Percentiles rank a stretch among this genome's conserved stretches.
Conservation (phyloP, 106 monocot species). For the Phalaenopsis equestris region DNA sequence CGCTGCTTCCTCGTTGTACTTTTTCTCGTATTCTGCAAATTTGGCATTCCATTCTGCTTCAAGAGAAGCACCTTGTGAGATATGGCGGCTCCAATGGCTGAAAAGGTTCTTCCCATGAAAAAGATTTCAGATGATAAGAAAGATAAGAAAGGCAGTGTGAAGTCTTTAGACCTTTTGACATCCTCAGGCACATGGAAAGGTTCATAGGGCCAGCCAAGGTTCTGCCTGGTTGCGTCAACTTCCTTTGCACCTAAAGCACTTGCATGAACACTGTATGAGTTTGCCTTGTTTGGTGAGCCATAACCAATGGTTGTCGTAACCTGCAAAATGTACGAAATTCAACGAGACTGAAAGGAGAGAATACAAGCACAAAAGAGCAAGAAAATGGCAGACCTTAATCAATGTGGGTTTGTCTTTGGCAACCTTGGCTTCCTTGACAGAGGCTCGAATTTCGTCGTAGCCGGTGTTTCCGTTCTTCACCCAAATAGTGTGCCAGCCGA, state of each 20-base stretch:
- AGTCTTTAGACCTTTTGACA: conserved; percentile 61
- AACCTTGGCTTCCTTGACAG: conserved; percentile 61
- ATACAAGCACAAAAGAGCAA: not conserved
- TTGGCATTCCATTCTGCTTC: conserved; percentile 75
- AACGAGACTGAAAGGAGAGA: too few species aligned
- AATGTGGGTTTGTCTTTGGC: conserved; percentile 66
- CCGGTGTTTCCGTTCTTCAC: conserved; percentile 90
- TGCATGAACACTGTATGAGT: conserved; percentile 68
- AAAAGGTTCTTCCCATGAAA: not conserved
- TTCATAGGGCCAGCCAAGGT: conserved; percentile 74
- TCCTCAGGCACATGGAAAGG: conserved; percentile 86
- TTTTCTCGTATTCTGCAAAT: conserved; percentile 70
- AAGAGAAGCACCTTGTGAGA: conserved; percentile 44
- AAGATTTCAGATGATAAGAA: not conserved
- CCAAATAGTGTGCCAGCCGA: conserved; percentile 99
- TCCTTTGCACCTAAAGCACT: conserved; percentile 92
- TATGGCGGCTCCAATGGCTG: conserved; percentile 78
- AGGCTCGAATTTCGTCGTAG: conserved; percentile 60
- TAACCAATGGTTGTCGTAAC: conserved; percentile 80
- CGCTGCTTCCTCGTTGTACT: conserved; percentile 60
- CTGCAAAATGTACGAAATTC: conserved; percentile 16
- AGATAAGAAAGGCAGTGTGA: not conserved
- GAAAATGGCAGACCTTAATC: conserved; percentile 42
- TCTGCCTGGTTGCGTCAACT: conserved; percentile 87
- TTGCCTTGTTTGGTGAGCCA: conserved; percentile 80